Evolutionary conservation across 1,139 yeast genomes (phyloP).

Genomic region (Candida freyschussii): DNA sequence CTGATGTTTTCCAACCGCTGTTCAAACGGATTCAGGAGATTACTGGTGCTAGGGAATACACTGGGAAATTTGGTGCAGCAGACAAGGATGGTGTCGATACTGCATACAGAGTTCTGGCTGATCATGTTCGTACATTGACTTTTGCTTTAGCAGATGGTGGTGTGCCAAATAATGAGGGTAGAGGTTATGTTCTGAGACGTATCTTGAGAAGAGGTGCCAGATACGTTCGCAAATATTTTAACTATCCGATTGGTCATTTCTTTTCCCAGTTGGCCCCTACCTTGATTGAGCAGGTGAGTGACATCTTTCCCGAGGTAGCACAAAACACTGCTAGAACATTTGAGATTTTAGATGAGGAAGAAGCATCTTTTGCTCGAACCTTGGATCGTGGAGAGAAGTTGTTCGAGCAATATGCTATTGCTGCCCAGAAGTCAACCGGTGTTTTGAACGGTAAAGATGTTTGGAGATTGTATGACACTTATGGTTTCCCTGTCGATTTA

Average conservation of each 20-base stretch:
- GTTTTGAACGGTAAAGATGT: slow-evolving; percentile 89
- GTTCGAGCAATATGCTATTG: slow-evolving; percentile 86
- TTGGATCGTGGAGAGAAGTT: slow-evolving; percentile 97
- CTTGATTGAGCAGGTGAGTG: slow-evolving; percentile 80
- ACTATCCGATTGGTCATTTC: slow-evolving; percentile 90
- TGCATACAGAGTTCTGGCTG: slow-evolving; percentile 96
- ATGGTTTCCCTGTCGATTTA: slow-evolving; percentile 98
- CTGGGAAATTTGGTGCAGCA: slow-evolving; percentile 89
- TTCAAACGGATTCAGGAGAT: slow-evolving; percentile 83
- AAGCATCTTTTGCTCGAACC: slow-evolving; percentile 88
- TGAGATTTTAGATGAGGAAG: slow-evolving; percentile 94
- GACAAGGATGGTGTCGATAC: slow-evolving; percentile 95
- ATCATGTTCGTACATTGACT: slow-evolving; percentile 94
- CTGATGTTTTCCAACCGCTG: slow-evolving; percentile 90
- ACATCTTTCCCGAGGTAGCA: slow-evolving; percentile 85
- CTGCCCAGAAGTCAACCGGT: slow-evolving; percentile 72
- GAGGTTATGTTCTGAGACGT: slow-evolving; percentile 97
- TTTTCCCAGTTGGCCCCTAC: slow-evolving; percentile 92
- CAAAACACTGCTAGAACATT: slow-evolving; percentile 69
- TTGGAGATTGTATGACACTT: slow-evolving; percentile 98
- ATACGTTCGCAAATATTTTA: slow-evolving; percentile 92
- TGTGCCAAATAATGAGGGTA: slow-evolving; percentile 97
- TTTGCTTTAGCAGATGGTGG: slow-evolving; percentile 98
- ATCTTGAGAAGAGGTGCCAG: slow-evolving; percentile 97
- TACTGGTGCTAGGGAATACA: slow-evolving; percentile 86